A percentile compares a stretch with the other conserved stretches of the same genome.
phyloP scores from a whole-genome alignment of 2,329 filamentous ascomycete species.

The Fusarium sp. region DNA sequence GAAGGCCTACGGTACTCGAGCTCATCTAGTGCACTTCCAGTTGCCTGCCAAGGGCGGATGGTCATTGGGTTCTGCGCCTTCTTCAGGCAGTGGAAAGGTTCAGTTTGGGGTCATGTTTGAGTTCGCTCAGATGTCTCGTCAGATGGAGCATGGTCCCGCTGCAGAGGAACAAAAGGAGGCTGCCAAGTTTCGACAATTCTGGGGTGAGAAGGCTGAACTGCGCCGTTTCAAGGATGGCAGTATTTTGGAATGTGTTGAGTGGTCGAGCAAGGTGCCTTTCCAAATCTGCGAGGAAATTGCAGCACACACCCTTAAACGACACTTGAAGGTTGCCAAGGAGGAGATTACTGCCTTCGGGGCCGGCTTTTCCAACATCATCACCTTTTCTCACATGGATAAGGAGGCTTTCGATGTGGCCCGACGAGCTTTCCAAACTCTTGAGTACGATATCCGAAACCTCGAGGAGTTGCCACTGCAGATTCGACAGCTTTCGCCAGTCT shows the following conservation, averaged over 20 bases:
- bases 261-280: conserved; percentile 75
- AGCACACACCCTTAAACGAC: conserved; percentile 77
- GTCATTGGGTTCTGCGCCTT: conserved; percentile 47
- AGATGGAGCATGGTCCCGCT: conserved; percentile 89
- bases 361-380: conserved; percentile 65
- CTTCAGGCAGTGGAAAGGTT: conserved; percentile 58
- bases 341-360: conserved; percentile 68
- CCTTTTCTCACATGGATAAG: conserved; percentile 63
- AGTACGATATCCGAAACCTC: conserved; percentile 81
- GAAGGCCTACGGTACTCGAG: conserved; percentile 82
- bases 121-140: conserved; percentile 77
- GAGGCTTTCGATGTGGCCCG: conserved; percentile 77
- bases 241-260: conserved; percentile 92
- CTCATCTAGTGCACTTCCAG: conserved; percentile 75
- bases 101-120: conserved; percentile 81
- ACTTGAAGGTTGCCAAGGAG: conserved; percentile 73
- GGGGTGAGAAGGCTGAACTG: conserved; percentile 94
- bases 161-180: conserved; percentile 90
- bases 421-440: conserved; percentile 79
- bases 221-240: conserved; percentile 95
- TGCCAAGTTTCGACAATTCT: conserved; percentile 87
- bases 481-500: conserved; percentile 82
- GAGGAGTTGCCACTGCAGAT: conserved; percentile 91
- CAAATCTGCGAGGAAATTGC: conserved; percentile 86
- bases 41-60: conserved; percentile 53